phyloP scores from a whole-genome alignment of 345 rosid species.

The Pseudoturritis turrita region DNA sequence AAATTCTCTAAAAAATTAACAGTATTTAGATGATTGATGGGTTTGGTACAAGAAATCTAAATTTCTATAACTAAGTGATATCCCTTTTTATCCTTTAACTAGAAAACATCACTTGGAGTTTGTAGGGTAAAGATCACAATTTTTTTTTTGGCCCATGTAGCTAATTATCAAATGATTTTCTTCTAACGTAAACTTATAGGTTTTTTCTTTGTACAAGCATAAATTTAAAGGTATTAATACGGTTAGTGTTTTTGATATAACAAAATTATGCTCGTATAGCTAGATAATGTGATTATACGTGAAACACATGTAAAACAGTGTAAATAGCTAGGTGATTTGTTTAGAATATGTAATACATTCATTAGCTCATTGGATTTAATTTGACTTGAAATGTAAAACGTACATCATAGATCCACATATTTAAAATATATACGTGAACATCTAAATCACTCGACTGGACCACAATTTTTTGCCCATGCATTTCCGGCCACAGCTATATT shows the following conservation, averaged over 20 bases:
- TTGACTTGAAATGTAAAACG: not conserved
- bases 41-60: too few species aligned
- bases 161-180: too few species aligned
- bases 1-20: too few species aligned
- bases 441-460: constrained; percentile 38
- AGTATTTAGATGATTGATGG: too few species aligned
- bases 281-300: not conserved
- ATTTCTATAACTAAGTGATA: too few species aligned
- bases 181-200: too few species aligned
- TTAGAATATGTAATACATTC: not conserved
- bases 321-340: not conserved
- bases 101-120: too few species aligned
- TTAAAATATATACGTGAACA: constrained; percentile 1
- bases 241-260: not conserved
- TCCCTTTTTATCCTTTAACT: too few species aligned
- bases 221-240: not conserved
- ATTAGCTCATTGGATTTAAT: not conserved
- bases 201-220: too few species aligned
- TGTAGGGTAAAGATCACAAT: too few species aligned
- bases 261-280: not conserved
- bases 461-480: constrained; percentile 29
- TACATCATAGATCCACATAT: not conserved
- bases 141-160: too few species aligned
- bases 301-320: not conserved
- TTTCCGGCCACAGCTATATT: constrained; percentile 33